Percentiles rank a stretch among this genome's conserved stretches.
These are phyloP conservation scores for Hondaea fermentalgiana DNA, from an alignment of 108 stramenopile species.

Conservation along the genomic window DNA sequence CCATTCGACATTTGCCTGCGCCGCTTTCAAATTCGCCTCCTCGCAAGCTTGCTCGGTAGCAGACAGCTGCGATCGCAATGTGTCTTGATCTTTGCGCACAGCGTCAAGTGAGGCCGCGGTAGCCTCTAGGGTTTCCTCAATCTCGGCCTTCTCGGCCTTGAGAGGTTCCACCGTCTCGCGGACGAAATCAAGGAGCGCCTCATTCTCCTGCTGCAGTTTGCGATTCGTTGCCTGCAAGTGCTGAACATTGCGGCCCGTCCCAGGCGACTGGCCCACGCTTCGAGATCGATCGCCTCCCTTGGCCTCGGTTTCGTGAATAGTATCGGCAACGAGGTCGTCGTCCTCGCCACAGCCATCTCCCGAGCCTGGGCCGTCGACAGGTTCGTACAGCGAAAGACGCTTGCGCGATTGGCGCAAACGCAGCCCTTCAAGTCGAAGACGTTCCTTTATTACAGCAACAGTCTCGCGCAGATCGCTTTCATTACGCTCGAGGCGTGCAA, in stretches of 20 bases:
- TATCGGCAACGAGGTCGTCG: background rate
- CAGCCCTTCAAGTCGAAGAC: background rate
- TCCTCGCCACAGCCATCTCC: background rate
- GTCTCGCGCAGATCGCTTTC: background rate
- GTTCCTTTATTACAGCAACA: background rate
- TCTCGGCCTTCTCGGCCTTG: background rate
- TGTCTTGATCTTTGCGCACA: background rate
- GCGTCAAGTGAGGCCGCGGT: background rate
- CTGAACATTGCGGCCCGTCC: background rate
- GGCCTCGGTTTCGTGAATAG: background rate
- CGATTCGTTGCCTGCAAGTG: background rate
- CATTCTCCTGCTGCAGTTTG: background rate
- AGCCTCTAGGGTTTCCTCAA: background rate
- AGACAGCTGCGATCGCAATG: background rate
- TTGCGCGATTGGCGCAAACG: background rate
- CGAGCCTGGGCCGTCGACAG: background rate
- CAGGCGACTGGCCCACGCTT: too few relatives aligned
- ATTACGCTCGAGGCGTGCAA: background rate
- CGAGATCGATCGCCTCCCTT: background rate
- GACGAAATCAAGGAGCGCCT: background rate
- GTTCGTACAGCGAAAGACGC: background rate
- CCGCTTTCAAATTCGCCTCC: background rate
- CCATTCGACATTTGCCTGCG: background rate
- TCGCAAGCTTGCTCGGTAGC: background rate
- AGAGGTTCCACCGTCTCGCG: background rate